These are phyloP conservation scores for Nidularia pulvinata DNA, from an alignment of 768 basidiomycete genomes.

Conservation along the genomic window DNA sequence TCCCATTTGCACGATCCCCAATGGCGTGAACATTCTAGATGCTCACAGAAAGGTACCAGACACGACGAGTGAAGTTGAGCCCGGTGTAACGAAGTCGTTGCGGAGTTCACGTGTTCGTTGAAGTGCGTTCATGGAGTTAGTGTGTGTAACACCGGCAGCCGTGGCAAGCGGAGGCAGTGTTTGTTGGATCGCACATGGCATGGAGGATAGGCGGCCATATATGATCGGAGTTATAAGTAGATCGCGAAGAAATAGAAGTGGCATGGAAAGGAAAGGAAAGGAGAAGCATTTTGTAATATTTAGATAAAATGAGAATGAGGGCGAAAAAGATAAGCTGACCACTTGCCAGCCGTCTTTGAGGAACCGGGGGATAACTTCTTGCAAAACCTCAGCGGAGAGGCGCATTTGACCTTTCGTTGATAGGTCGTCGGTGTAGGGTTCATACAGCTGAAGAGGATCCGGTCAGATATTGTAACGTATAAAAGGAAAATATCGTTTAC, in stretches of 20 bases:
- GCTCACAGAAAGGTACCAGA: background rate
- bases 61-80: too few species aligned
- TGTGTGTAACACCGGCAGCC: too few species aligned
- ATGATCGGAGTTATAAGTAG: background rate
- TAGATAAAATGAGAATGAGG: background rate
- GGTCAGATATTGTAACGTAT: conserved; percentile 2
- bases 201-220: too few species aligned
- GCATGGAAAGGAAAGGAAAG: background rate
- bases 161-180: too few species aligned
- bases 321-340: conserved; percentile 41
- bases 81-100: too few species aligned
- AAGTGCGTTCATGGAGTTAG: too few species aligned
- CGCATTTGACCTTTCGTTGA: conserved; percentile 80
- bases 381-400: conserved; percentile 58
- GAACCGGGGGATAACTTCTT: conserved; percentile 65
- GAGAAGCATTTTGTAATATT: background rate
- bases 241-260: background rate
- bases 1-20: conserved; percentile 84
- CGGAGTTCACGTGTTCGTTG: too few species aligned
- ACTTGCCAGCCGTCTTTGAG: conserved; percentile 89
- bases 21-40: conserved; percentile 84
- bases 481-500: conserved; percentile 30
- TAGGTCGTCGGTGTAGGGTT: conserved; percentile 83
- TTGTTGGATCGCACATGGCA: too few species aligned
- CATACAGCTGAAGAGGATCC: conserved; percentile 52